Evolutionary conservation across 495 filamentous ascomycete species (phyloP).

Genomic region (Bathelium albidoporum): DNA sequence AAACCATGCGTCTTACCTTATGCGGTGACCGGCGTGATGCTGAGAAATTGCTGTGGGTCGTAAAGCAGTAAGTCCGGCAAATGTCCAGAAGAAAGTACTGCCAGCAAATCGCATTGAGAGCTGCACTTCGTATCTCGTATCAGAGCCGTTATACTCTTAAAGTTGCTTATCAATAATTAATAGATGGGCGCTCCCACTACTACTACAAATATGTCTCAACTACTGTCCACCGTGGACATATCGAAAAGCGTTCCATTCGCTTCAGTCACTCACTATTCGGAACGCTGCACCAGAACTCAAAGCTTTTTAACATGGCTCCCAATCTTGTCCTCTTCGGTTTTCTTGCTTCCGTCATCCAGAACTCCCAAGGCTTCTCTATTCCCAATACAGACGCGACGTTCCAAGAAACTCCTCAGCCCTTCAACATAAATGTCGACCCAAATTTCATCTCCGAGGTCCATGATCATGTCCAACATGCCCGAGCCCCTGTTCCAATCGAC

Average conservation of each 20-base stretch:
- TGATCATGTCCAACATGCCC: background rate
- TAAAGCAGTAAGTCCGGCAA: background rate
- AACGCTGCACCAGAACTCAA: background rate
- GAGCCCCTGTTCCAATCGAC: background rate
- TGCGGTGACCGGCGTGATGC: background rate
- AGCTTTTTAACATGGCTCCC: slow-evolving; percentile 1
- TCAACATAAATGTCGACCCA: background rate
- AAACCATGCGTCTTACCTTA: background rate
- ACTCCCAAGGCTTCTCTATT: background rate
- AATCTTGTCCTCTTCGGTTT: background rate
- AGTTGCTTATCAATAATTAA: background rate
- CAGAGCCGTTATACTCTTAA: background rate
- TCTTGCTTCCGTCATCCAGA: background rate
- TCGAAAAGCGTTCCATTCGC: background rate
- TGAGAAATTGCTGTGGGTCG: background rate
- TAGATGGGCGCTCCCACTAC: background rate
- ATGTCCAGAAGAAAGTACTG: background rate
- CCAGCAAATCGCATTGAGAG: background rate
- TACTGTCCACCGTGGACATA: background rate
- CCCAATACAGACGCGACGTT: background rate
- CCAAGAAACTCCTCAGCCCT: background rate
- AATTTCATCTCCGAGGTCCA: background rate
- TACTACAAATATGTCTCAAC: background rate
- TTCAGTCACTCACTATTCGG: background rate
- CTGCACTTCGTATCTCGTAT: background rate